A percentile compares a stretch with the other conserved stretches of the same genome.
Evolutionary conservation across 2,329 filamentous ascomycete genomes (phyloP).

Genomic region (Amylocarpus encephaloides): DNA sequence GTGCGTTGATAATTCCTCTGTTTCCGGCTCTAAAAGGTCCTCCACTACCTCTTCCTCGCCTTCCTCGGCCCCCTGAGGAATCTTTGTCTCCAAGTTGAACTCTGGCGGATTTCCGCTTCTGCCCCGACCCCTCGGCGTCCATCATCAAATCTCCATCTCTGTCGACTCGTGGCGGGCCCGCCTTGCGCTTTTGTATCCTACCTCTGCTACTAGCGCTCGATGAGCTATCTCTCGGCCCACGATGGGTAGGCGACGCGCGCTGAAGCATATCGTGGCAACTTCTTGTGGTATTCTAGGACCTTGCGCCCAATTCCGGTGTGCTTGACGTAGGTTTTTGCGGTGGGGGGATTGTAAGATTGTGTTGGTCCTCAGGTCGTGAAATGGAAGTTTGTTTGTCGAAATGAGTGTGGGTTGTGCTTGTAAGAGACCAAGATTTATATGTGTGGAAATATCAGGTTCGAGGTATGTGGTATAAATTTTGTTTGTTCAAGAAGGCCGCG

Average conservation of each 20-base stretch:
- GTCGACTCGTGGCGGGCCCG: constrained; percentile 40
- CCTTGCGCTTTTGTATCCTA: constrained; percentile 45
- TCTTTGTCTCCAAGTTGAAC: constrained; percentile 16
- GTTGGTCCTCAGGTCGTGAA: too few species aligned
- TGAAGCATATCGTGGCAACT: constrained; percentile 10
- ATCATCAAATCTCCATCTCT: constrained; percentile 57
- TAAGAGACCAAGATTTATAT: too few species aligned
- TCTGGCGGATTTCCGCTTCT: constrained; percentile 24
- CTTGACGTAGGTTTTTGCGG: too few species aligned
- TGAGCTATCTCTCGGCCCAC: constrained; percentile 24
- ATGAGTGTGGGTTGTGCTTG: too few species aligned
- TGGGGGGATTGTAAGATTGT: too few species aligned
- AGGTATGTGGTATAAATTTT: neutral
- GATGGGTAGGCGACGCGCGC: constrained; percentile 20
- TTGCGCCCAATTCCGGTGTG: too few species aligned
- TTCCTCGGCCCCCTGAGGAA: constrained; percentile 12
- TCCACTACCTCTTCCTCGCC: constrained; percentile 30
- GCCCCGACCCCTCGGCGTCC: constrained; percentile 37
- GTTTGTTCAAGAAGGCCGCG: neutral
- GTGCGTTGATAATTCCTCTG: constrained; percentile 23
- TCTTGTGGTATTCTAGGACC: too few species aligned
- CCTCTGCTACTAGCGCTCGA: constrained; percentile 32
- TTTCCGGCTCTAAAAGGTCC: constrained; percentile 29
- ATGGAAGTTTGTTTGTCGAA: too few species aligned
- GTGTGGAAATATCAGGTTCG: too few species aligned